Percentiles rank a stretch among this genome's conserved stretches.
Conservation (phyloP, 2,329 filamentous ascomycete genomes). For the Dothidotthia symphoricarpi region DNA sequence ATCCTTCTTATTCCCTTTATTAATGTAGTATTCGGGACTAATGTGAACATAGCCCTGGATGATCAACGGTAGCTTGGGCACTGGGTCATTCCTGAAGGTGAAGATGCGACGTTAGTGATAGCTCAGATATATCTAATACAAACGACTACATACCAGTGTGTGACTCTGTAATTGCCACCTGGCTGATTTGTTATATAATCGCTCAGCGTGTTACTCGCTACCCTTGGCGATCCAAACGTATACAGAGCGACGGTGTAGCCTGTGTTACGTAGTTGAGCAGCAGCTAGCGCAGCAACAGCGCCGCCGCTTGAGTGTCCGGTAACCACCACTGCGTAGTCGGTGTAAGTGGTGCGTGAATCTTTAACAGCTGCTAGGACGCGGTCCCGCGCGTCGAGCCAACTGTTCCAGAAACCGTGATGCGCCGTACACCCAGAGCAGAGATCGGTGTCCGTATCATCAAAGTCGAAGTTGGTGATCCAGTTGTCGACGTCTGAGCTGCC, state of each 20-base stretch:
- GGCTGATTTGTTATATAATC: conserved; percentile 56
- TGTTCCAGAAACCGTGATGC: conserved; percentile 59
- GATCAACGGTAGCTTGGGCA: conserved; percentile 64
- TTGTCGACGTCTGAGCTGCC: conserved; percentile 60
- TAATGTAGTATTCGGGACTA: conserved; percentile 63
- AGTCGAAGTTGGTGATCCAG: conserved; percentile 58
- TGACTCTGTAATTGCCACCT: conserved; percentile 61
- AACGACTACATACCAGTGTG: conserved; percentile 48
- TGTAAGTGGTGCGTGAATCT: conserved; percentile 48
- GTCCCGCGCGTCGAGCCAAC: conserved; percentile 56
- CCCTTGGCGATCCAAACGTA: conserved; percentile 66
- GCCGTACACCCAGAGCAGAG: conserved; percentile 52
- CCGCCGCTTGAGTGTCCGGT: conserved; percentile 70
- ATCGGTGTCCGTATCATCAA: conserved; percentile 43
- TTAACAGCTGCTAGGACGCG: conserved; percentile 48
- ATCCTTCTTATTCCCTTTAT: conserved; percentile 16
- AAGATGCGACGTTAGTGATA: too few relatives aligned
- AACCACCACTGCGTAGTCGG: conserved; percentile 54
- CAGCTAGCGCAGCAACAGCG: conserved; percentile 62
- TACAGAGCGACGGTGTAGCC: conserved; percentile 43
- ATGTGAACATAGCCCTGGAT: conserved; percentile 63
- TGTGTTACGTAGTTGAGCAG: conserved; percentile 46
- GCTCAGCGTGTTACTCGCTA: conserved; percentile 60
- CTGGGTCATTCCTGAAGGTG: conserved; percentile 55
- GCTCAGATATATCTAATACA: too few relatives aligned